A percentile compares a stretch with the other conserved stretches of the same genome.
Conservation (phyloP, 345 rosid species). For the Gossypium thurberi region DNA sequence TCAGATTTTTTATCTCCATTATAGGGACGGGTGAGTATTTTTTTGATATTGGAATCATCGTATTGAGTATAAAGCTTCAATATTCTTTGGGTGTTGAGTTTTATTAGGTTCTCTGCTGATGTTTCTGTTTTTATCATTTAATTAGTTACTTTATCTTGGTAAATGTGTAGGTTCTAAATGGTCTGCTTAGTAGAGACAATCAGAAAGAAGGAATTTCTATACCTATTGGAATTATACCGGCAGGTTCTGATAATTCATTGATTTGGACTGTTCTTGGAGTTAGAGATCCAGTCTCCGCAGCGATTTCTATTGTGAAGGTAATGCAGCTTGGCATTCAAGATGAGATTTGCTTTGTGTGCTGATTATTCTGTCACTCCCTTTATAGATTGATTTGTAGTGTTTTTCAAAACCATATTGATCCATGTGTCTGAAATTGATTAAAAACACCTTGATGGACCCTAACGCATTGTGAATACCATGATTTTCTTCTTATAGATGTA, state of each 20-base stretch:
- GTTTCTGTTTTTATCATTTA: background rate
- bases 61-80: background rate
- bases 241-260: constrained; percentile 95
- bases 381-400: background rate
- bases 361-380: background rate
- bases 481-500: background rate
- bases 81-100: background rate
- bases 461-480: background rate
- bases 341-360: background rate
- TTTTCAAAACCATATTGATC: background rate
- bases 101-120: background rate
- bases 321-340: background rate
- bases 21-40: background rate
- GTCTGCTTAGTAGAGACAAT: constrained; percentile 76
- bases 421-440: background rate
- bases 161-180: constrained; percentile 75
- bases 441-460: background rate
- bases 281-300: constrained; percentile 91
- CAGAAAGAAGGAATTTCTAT: constrained; percentile 96
- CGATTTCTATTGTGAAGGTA: constrained; percentile 92
- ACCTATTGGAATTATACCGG: constrained; percentile 96
- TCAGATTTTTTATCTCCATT: background rate
- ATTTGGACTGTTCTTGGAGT: constrained; percentile 98
- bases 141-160: constrained; percentile 8
- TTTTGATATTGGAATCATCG: background rate